Base-by-base conservation (phyloP, 176 grass and related monocot genomes). In the Oryza nivara region DNA sequence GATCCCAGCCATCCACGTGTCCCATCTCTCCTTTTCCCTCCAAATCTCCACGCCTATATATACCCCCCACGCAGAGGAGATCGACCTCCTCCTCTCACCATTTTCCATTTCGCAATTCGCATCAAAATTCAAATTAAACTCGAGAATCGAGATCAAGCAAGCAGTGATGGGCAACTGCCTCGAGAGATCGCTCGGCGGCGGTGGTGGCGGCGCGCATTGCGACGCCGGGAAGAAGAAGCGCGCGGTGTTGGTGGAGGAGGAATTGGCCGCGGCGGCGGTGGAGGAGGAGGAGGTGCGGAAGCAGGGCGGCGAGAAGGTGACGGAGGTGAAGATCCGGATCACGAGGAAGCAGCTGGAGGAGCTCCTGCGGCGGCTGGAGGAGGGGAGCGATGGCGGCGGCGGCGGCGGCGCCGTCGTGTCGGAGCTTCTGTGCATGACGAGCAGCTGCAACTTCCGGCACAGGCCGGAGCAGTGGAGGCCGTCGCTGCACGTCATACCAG, bases 261-360 rank as follows among this genome's bases (percentile, higher is more conserved):
- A 22, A 3, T 65, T 19, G 16, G 47, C 47, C 19, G 54, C 5
- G 43, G 46, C 11, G 38, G 40, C 58, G 26, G 72, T 60, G 44
- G 23, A 65, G 68, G 48, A n/a, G 70, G 38, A 7, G 40, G 40
- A 41, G 40, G 40, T 41, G 40, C 40, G 40, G 4, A 41, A 41
- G 35, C 35, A 36, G 40, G 40, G 40, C 40, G 20, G 20, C 6
- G 61, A 75, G 65, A 78, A 41, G 11, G 60, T 13, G 36, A 85
- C 78, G 16, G 82, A 74, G 73, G 88, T 93, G 58, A 88, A 88
- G 84, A 87, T 96, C 79, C 92, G 87, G 86, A 93, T 96, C 72
- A 85, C 84, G 0, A 89, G 73, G 84, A 96, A 93, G 86, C 86
- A 96, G 68, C 84, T 96, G 80, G 72, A 86, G 13, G 88, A 91